Evolutionary conservation across 73 alveolate species (phyloP).

Genomic region (Tetrahymena borealis): DNA sequence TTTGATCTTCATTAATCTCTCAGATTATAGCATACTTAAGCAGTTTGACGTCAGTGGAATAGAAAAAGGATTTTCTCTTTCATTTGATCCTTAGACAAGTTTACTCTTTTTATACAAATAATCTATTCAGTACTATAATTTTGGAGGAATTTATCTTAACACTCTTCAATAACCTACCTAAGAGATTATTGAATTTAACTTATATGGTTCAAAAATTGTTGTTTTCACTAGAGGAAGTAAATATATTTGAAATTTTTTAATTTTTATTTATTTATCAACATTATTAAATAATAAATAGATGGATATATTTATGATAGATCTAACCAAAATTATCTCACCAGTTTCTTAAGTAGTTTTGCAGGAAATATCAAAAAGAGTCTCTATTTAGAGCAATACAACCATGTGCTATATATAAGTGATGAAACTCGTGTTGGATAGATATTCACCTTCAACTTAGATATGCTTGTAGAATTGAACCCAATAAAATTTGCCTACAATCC

Average conservation of each 20-base stretch:
- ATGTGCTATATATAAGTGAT: not conserved
- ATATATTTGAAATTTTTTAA: not conserved
- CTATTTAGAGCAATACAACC: not conserved
- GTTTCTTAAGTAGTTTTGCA: not conserved
- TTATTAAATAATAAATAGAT: not conserved
- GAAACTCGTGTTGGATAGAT: not conserved
- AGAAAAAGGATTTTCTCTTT: not conserved
- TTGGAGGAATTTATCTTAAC: not conserved
- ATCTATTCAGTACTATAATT: not conserved
- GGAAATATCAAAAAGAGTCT: not conserved
- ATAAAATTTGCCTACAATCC: not conserved
- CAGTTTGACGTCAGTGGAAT: not conserved
- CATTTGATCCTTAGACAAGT: not conserved
- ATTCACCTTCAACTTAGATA: not conserved
- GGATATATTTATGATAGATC: not conserved
- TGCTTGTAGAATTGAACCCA: not conserved
- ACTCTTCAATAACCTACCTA: not conserved
- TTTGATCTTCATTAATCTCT: not conserved
- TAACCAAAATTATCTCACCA: not conserved
- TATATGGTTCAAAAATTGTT: not conserved
- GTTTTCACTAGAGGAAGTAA: not conserved
- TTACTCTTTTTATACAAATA: not conserved
- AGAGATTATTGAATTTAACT: not conserved
- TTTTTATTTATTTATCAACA: not conserved
- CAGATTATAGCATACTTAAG: not conserved